These are phyloP conservation scores for Pseudogymnoascus sp. DNA, from an alignment of 2,329 filamentous ascomycete species.

Conservation along the genomic window DNA sequence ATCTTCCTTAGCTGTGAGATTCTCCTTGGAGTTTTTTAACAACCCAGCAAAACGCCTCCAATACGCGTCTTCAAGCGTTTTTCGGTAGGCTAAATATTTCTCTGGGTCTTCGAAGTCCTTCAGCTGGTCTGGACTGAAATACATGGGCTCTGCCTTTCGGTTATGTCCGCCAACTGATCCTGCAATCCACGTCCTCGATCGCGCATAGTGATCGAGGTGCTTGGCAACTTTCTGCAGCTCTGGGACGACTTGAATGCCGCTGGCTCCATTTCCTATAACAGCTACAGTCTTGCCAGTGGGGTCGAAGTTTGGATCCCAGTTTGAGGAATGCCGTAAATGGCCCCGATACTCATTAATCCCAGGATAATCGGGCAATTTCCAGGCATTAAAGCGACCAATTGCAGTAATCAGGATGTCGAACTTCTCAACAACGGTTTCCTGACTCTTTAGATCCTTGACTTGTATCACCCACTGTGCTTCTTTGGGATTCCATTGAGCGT, in stretches of 20 bases:
- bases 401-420: constrained; percentile 57
- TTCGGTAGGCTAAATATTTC: constrained; percentile 53
- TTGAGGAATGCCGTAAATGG: constrained; percentile 50
- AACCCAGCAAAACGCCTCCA: constrained; percentile 50
- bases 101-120: constrained; percentile 53
- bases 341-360: constrained; percentile 50
- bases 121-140: constrained; percentile 44
- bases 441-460: constrained; percentile 34
- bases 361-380: constrained; percentile 54
- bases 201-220: constrained; percentile 56
- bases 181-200: constrained; percentile 61
- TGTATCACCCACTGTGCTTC: constrained; percentile 45
- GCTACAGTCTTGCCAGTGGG: constrained; percentile 43
- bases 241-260: constrained; percentile 49
- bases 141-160: constrained; percentile 46
- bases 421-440: constrained; percentile 36
- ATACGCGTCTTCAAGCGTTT: constrained; percentile 51
- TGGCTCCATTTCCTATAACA: constrained; percentile 57
- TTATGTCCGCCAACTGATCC: constrained; percentile 50
- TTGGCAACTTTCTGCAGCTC: constrained; percentile 42
- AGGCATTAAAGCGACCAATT: constrained; percentile 58
- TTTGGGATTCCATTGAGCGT: constrained; percentile 46
- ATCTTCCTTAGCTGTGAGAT: constrained; percentile 38
- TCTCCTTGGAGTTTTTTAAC: constrained; percentile 46
- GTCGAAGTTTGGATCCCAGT: constrained; percentile 49